Conservation (phyloP, 495 filamentous ascomycete genomes). For the Patellaria atrata region DNA sequence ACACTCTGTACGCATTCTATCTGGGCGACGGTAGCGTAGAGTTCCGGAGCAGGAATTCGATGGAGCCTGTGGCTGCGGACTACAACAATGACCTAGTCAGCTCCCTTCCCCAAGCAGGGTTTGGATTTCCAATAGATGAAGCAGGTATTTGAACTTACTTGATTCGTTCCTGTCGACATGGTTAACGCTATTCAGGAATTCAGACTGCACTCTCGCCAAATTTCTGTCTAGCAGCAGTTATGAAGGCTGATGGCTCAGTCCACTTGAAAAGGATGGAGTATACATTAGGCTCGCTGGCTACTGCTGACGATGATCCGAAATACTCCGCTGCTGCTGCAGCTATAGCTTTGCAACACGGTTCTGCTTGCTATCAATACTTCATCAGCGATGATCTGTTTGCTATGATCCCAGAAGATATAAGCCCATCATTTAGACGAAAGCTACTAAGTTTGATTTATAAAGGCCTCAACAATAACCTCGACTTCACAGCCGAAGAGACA, state of each 20-base stretch:
- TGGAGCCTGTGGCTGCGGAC: constrained; percentile 48
- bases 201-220: constrained; percentile 56
- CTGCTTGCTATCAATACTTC: constrained; percentile 38
- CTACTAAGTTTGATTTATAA: constrained; percentile 23
- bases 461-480: constrained; percentile 49
- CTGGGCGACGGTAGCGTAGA: constrained; percentile 66
- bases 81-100: constrained; percentile 48
- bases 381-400: constrained; percentile 67
- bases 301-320: constrained; percentile 12
- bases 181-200: constrained; percentile 1
- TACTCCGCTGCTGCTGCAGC: constrained; percentile 35
- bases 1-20: constrained; percentile 50
- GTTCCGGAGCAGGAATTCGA: constrained; percentile 57
- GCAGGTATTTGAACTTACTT: constrained; percentile 31
- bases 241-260: constrained; percentile 50
- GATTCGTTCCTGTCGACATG: not conserved
- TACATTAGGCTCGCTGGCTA: constrained; percentile 10
- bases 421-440: not conserved
- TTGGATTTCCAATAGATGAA: constrained; percentile 41
- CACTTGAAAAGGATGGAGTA: constrained; percentile 51
- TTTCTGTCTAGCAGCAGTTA: constrained; percentile 46
- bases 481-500: constrained; percentile 47
- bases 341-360: constrained; percentile 45
- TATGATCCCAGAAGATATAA: constrained; percentile 22
- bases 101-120: constrained; percentile 57